Base-by-base conservation (phyloP, 129 eudicot species). In the Pulicaria dysenterica region DNA sequence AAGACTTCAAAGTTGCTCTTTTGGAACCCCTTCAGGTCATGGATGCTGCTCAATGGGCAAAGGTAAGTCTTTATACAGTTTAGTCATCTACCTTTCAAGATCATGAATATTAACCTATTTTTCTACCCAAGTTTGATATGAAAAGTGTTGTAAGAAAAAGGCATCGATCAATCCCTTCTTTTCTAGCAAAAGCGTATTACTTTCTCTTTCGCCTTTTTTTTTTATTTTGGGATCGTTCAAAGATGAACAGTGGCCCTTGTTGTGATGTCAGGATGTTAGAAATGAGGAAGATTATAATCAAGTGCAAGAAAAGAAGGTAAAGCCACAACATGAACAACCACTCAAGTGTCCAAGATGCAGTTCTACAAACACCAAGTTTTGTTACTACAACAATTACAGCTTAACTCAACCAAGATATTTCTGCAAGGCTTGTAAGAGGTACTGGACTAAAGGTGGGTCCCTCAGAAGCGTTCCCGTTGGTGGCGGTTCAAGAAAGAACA, bases 401-500 rank as follows among this genome's bases (percentile, higher is more conserved):
- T 83, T 90, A 75, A 83, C 96, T 64, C 96, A 90, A 73, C 96
- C 96, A 78, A 83, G 96, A 77, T 81, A 90, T 83, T 90, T 80
- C 63, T 89, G 96, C 82, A 89, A 87, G 74, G 73, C 88, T 9
- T 90, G 96, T 63, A 83, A 88, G 64, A 87, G 96, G 87, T 90
- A 90, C 36, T 90, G 96, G 96, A 90, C 96, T 38, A 79, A 83
- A 77, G 96, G 96, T 43, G 96, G 96, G 4, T 80, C 96, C 12
- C 85, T 90, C 8, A 83, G 96, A 68, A 90, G 89, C 61, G 93
- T 90, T 50, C 96, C 96, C 5, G 91, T 90, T 19, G 96, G 96
- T 8, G 96, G 96, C 5, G 96, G 96, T 12, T 90, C 96, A 17
- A 72, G 96, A 71, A 89, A 89, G 85, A 87, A 90, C 87, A 90